Evolutionary conservation across 1,284 basidiomycete genomes (phyloP).

Genomic region (Stygiomarasmius scandens): DNA sequence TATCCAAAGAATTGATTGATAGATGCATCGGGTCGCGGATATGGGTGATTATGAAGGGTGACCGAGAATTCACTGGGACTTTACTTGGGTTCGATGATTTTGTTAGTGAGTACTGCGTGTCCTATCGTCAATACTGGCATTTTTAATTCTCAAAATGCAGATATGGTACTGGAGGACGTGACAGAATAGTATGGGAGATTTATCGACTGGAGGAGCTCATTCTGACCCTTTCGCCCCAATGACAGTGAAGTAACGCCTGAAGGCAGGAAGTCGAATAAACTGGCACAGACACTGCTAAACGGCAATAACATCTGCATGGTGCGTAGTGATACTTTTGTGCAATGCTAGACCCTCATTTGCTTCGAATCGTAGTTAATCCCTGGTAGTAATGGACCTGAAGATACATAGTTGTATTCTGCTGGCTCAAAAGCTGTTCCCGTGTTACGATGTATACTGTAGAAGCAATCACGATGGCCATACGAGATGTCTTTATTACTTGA

Average conservation of each 20-base stretch:
- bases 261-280: conserved; percentile 81
- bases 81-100: conserved; percentile 98
- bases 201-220: conserved; percentile 1
- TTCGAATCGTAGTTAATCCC: conserved; percentile 63
- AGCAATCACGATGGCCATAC: too few relatives aligned
- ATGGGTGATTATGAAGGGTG: conserved; percentile 97
- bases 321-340: conserved; percentile 22
- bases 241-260: conserved; percentile 82
- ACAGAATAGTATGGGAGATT: conserved; percentile 79
- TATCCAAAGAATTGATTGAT: conserved; percentile 81
- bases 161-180: conserved; percentile 98
- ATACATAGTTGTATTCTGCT: conserved; percentile 24
- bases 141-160: conserved; percentile 43
- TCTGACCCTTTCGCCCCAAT: conserved; percentile 6
- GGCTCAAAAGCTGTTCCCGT: not conserved
- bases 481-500: too few relatives aligned
- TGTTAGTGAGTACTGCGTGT: conserved; percentile 81
- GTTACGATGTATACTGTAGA: too few relatives aligned
- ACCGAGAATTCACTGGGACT: conserved; percentile 95
- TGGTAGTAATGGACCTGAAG: conserved; percentile 75
- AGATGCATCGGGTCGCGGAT: conserved; percentile 93
- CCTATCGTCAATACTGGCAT: conserved; percentile 1
- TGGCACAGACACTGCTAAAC: conserved; percentile 92
- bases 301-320: conserved; percentile 99
- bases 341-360: conserved; percentile 11